Base-by-base conservation (phyloP, 2,329 filamentous ascomycete species). In the Ceratocystis colombiana region DNA sequence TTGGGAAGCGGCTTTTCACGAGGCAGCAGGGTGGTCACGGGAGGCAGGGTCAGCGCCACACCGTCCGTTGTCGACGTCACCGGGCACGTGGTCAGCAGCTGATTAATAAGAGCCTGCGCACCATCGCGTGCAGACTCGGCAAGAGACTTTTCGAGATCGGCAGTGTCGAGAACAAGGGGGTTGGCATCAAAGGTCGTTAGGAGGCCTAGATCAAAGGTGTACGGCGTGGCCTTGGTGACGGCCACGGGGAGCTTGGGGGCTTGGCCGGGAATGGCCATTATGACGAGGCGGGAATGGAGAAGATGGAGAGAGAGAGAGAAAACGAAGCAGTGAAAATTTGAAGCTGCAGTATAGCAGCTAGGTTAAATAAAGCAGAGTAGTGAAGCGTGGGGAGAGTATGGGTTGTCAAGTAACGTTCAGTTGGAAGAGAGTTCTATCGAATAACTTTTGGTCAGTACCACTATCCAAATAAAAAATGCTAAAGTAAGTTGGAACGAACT, bases 1-100 rank as follows among this genome's bases (percentile, higher is more conserved):
- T 85, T 82, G 0, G 94, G 94, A 7, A 97, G 80, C 8, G 90
- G 90, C 77, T 99, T 97, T 79, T 96, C 92, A 71, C 94, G 88
- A 28, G 94, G 94, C 3, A 97, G 81, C 0, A 80, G 76, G 1
- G 88, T 95, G 22, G 82, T 78, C 0, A 85, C 80, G 0, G 82
- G 75, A 0, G 94, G 94, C 0, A 99, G 86, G 17, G 83, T 80
- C 65, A 97, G 84, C 62, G 93, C 84, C 1, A 97, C 89, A 71
- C 91, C 82, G 45, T 84, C 81, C 0, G 78, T 72, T 59, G 85
- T 87, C 59, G 88, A 87, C 68, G 81, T 83, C 71, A 96, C 87
- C 30, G 89, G 83, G 78, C 91, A 94, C 59, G 90, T 93, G 17
- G 87, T 90, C 48, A 99, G 86, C 68, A 99, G 87, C 77, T 97